Conservation (phyloP, 371 early-diverging fungal species). For the Entomophthora muscae region DNA sequence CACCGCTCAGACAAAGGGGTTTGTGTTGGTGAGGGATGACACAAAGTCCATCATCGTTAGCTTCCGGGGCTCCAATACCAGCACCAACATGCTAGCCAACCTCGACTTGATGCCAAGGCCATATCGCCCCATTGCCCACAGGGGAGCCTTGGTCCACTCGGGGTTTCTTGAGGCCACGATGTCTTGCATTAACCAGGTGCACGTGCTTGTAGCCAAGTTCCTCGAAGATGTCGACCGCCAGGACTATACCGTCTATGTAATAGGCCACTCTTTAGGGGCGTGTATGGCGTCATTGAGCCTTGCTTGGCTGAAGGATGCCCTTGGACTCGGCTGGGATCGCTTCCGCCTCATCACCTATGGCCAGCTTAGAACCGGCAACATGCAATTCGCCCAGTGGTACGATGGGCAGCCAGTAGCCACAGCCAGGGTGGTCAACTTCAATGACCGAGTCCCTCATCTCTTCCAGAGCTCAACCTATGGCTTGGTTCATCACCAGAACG, state of each 20-base stretch:
- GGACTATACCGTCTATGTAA: background rate
- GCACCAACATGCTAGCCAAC: background rate
- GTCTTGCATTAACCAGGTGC: background rate
- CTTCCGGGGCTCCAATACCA: background rate
- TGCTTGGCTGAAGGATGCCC: background rate
- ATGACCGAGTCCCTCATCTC: background rate
- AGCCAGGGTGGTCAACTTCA: background rate
- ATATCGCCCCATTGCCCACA: background rate
- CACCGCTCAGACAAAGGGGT: background rate
- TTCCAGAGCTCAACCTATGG: background rate
- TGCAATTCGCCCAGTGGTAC: background rate
- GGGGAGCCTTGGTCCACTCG: background rate
- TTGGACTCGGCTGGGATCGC: background rate
- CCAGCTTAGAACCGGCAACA: background rate
- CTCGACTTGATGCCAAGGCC: background rate
- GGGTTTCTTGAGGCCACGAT: background rate
- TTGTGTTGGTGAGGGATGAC: background rate
- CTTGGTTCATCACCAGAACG: background rate
- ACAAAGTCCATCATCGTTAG: background rate
- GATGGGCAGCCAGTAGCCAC: background rate
- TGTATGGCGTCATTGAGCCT: background rate
- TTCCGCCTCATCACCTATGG: conserved; percentile 4
- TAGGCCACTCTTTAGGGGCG: conserved; percentile 1
- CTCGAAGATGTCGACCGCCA: background rate
- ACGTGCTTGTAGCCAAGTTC: background rate